Base-by-base conservation (phyloP, 306 rosid genomes). In the Canavalia ensiformis region DNA sequence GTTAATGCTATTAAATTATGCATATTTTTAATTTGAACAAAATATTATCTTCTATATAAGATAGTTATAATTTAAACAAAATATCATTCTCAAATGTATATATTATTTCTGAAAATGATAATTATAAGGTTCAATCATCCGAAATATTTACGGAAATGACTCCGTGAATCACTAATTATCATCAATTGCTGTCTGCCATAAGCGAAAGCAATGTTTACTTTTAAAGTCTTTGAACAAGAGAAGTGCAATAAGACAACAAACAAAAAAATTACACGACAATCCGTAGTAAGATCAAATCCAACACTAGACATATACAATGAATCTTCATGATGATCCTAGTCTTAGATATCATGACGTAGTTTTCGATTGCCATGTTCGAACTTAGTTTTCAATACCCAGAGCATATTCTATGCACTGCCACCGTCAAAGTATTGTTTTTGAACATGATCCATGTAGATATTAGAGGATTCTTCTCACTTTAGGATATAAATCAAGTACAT, bases 131-230 rank as follows among this genome's bases (percentile, higher is more conserved):
- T 60, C 44, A 0, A 60, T 6, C 9, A 39, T n/a, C 25, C 1
- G 8, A 62, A 62, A 35, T 63, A 63, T 34, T 50, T 12, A 51
- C 18, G 76, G 6, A 72, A 72, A 72, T 72, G 35, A n/a, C 34
- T 52, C 77, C 50, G 51, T 72, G 50, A 52, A 72, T 52, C 18
- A 70, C 59, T 70, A 70, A 72, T 35, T 74, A 74, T 74, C n/a
- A 44, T 58, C n/a, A 29, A 57, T 33, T 47, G 68, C 4, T 57
- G 68, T 57, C 56, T 74, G 78, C 78, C 68, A 74, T 6, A 12
- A 13, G 55, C 44, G 57, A 58, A 58, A 75, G 59, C 58, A 75
- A 60, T 60, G 80, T 33, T 25, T 59, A 5, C 47, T 75, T 66
- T 42, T 1, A 18, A 7, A 41, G 41, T 56, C 1, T 74, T 57